These are phyloP conservation scores for Heritiera littoralis DNA, from an alignment of 345 rosid genomes.

Conservation along the genomic window DNA sequence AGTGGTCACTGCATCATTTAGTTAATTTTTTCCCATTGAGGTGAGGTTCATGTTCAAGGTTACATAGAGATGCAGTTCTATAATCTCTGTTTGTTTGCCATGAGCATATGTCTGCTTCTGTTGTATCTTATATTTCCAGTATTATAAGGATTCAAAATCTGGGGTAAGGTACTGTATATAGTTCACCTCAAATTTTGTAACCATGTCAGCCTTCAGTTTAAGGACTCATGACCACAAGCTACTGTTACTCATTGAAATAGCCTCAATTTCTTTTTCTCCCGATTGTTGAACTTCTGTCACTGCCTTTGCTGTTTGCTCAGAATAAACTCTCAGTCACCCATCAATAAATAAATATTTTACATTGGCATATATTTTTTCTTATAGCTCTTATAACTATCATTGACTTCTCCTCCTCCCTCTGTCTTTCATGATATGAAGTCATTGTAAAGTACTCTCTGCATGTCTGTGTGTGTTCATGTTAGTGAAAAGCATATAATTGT, in stretches of 20 bases:
- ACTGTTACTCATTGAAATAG: background rate
- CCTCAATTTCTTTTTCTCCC: background rate
- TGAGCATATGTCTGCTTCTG: too few relatives aligned
- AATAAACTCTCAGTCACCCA: background rate
- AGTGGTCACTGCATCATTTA: conserved; percentile 2
- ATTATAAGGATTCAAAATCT: background rate
- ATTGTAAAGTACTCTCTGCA: background rate
- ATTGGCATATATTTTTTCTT: background rate
- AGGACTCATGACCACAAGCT: conserved; percentile 4
- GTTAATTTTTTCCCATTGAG: background rate
- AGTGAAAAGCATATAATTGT: background rate
- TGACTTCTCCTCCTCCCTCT: background rate
- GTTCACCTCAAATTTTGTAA: background rate
- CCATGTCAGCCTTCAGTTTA: background rate
- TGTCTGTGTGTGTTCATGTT: background rate
- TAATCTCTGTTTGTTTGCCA: background rate
- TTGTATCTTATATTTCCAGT: background rate
- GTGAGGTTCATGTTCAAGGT: background rate
- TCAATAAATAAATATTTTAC: background rate
- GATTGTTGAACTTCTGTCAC: background rate
- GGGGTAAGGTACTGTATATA: background rate
- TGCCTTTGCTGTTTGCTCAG: background rate
- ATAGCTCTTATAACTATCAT: background rate
- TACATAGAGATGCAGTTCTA: background rate
- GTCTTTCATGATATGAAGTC: background rate